These are phyloP conservation scores for Symbiodinium pilosum DNA, from an alignment of 73 alveolate genomes.

Conservation along the genomic window DNA sequence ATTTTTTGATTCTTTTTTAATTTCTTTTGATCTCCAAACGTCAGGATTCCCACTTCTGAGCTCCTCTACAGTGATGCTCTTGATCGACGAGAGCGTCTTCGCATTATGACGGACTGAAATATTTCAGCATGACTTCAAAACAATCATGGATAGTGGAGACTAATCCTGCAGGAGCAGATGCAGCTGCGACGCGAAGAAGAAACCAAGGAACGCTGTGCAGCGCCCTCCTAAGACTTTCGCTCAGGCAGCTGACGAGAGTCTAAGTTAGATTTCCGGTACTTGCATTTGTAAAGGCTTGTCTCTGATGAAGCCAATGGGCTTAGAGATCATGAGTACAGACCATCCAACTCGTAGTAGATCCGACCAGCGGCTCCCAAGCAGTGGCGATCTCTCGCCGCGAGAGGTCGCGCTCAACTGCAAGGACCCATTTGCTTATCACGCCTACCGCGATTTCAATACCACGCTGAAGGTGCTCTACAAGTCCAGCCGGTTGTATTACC, in stretches of 20 bases:
- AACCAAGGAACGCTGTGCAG: constrained; percentile 77
- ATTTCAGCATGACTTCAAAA: background rate
- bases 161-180: constrained; percentile 38
- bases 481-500: constrained; percentile 76
- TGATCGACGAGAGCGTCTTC: constrained; percentile 87
- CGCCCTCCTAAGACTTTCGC: background rate
- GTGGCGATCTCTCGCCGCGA: too few species aligned
- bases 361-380: too few species aligned
- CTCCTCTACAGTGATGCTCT: constrained; percentile 83
- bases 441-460: too few species aligned
- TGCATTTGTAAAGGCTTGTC: too few species aligned
- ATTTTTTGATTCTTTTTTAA: too few species aligned
- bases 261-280: too few species aligned
- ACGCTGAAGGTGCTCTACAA: constrained; percentile 62
- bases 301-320: too few species aligned
- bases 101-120: constrained; percentile 48
- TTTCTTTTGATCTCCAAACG: background rate
- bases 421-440: too few species aligned
- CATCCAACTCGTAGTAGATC: too few species aligned
- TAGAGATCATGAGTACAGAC: too few species aligned
- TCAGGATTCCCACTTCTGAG: constrained; percentile 82
- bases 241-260: too few species aligned
- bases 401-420: too few species aligned
- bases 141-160: background rate
- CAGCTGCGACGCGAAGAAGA: constrained; percentile 73